Percentiles rank a stretch among this genome's conserved stretches.
These are phyloP conservation scores for Dryadomyces quercus-mongolicae DNA, from an alignment of 2,329 filamentous ascomycete genomes.

Conservation along the genomic window DNA sequence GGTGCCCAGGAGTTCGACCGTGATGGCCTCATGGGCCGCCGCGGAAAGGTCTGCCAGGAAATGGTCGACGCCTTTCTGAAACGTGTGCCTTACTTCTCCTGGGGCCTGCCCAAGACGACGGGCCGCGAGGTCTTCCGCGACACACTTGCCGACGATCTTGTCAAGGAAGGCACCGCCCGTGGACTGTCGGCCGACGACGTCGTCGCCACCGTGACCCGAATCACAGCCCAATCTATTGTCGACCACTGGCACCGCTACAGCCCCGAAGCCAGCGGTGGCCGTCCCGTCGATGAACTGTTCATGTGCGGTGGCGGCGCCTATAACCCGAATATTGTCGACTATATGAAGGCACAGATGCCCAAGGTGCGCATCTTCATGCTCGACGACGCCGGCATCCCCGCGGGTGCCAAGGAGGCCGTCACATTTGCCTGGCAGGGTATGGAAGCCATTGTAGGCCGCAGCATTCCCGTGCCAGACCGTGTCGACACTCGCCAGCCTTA, in stretches of 20 bases:
- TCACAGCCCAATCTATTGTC: constrained; percentile 47
- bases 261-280: constrained; percentile 20
- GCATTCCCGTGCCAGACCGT: constrained; percentile 37
- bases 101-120: constrained; percentile 42
- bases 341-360: constrained; percentile 36
- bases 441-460: constrained; percentile 43
- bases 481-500: constrained; percentile 39
- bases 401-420: constrained; percentile 45
- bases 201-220: constrained; percentile 45
- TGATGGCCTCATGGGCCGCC: constrained; percentile 36
- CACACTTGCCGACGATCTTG: constrained; percentile 38
- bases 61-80: constrained; percentile 39
- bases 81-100: constrained; percentile 34
- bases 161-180: constrained; percentile 30
- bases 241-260: constrained; percentile 34
- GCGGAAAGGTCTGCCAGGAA: constrained; percentile 34
- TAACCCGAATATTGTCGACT: constrained; percentile 43
- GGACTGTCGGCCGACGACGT: constrained; percentile 37
- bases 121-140: constrained; percentile 46
- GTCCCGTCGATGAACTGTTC: constrained; percentile 36
- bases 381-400: constrained; percentile 44
- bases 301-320: constrained; percentile 48
- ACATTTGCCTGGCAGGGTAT: constrained; percentile 50
- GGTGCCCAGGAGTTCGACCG: constrained; percentile 37
- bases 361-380: constrained; percentile 38